Percentiles rank a stretch among this genome's conserved stretches.
These are phyloP conservation scores for Thalia dealbata DNA, from an alignment of 176 grass and related monocot genomes.

Conservation along the genomic window DNA sequence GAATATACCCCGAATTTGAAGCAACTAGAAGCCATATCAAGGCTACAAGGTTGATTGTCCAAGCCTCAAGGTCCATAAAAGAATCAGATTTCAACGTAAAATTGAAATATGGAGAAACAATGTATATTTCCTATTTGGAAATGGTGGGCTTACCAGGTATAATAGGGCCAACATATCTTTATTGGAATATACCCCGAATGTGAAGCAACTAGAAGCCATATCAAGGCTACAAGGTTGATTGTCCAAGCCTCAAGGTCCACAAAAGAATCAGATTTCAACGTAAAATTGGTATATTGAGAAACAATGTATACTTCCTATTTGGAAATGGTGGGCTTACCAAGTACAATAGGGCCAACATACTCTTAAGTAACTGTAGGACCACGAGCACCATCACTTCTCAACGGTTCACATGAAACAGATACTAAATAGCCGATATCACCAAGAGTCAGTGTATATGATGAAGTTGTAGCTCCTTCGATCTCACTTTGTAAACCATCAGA, in stretches of 20 bases:
- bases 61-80: background rate
- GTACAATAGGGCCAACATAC: slow-evolving; percentile 65
- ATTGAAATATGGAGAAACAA: too few species aligned
- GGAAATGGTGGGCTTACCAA: slow-evolving; percentile 45
- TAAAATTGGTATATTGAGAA: background rate
- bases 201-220: too few species aligned
- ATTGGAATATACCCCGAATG: too few species aligned
- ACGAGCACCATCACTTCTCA: slow-evolving; percentile 68
- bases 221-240: too few species aligned
- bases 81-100: background rate
- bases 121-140: too few species aligned
- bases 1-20: background rate
- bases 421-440: slow-evolving; percentile 63
- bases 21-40: background rate
- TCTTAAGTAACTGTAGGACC: slow-evolving; percentile 67
- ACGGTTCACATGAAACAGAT: slow-evolving; percentile 66
- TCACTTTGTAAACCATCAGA: slow-evolving; percentile 55
- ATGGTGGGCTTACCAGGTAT: too few species aligned
- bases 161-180: too few species aligned
- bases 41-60: background rate
- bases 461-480: slow-evolving; percentile 50
- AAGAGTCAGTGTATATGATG: slow-evolving; percentile 70
- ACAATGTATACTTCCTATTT: background rate
- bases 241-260: too few species aligned
- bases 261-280: too few species aligned